A percentile compares a stretch with the other conserved stretches of the same genome.
Conservation (phyloP, 306 rosid genomes). For the Pachyrhizus erosus region DNA sequence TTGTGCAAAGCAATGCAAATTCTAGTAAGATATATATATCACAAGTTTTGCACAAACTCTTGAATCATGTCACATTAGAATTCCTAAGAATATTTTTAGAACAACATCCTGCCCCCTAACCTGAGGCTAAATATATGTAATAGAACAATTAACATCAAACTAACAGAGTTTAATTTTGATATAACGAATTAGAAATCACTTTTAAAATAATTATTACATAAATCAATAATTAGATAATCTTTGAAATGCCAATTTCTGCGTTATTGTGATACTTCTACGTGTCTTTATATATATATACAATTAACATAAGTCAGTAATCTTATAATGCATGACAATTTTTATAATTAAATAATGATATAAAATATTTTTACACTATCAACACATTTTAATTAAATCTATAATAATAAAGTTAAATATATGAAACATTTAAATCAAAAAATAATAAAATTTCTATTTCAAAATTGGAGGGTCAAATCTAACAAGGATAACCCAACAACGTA, state of each 20-base stretch:
- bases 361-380: no score
- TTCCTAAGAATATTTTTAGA: not conserved
- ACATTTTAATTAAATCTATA: no score
- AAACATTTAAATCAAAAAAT: no score
- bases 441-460: no score
- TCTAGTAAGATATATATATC: not conserved
- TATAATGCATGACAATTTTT: not conserved
- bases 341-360: not conserved
- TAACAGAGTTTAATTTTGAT: not conserved
- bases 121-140: not conserved
- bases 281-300: no score
- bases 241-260: no score
- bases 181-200: not conserved
- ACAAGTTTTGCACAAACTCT: not conserved
- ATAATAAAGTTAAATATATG: no score
- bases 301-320: no score
- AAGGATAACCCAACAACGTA: no score
- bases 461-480: no score
- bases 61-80: not conserved
- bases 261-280: no score
- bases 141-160: not conserved
- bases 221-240: not conserved
- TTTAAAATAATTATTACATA: not conserved
- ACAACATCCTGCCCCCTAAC: not conserved
- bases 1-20: not conserved